A percentile compares a stretch with the other conserved stretches of the same genome.
These are phyloP conservation scores for Candida maltosa DNA, from an alignment of 805 yeast genomes.

Conservation along the genomic window DNA sequence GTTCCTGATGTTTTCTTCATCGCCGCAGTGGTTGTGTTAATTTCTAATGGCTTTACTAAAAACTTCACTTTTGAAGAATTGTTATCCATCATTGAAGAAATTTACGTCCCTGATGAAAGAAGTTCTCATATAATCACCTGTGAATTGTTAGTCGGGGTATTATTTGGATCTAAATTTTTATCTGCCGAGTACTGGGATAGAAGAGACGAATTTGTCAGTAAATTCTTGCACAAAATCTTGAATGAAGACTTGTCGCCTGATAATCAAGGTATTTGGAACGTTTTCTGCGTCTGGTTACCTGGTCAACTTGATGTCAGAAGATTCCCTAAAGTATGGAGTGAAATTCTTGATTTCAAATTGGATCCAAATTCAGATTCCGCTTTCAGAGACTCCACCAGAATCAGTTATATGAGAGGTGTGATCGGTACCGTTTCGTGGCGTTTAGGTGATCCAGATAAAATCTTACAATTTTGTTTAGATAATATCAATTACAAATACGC, in stretches of 20 bases:
- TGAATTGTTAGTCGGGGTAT: constrained; percentile 66
- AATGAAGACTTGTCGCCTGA: constrained; percentile 69
- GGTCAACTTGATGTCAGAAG: constrained; percentile 66
- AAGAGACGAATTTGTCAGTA: constrained; percentile 46
- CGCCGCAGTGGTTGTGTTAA: constrained; percentile 46
- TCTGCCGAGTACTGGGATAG: constrained; percentile 22
- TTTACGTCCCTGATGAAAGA: constrained; percentile 65
- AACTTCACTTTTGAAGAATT: constrained; percentile 49
- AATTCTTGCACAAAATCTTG: constrained; percentile 45
- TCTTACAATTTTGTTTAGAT: constrained; percentile 42
- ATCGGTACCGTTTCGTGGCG: constrained; percentile 53
- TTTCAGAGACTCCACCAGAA: constrained; percentile 58
- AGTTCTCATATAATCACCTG: constrained; percentile 71
- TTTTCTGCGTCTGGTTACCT: constrained; percentile 73
- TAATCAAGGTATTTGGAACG: constrained; percentile 68
- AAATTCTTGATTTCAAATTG: constrained; percentile 45
- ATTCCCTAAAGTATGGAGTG: constrained; percentile 47
- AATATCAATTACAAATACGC: constrained; percentile 66
- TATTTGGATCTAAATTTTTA: constrained; percentile 48
- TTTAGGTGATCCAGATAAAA: constrained; percentile 46
- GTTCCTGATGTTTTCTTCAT: constrained; percentile 61
- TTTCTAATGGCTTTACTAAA: constrained; percentile 42
- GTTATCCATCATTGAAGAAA: constrained; percentile 43
- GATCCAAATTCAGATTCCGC: constrained; percentile 57
- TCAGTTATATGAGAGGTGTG: constrained; percentile 52